A percentile compares a stretch with the other conserved stretches of the same genome.
Conservation (phyloP, 2,329 filamentous ascomycete genomes). For the Penicillium sp. region DNA sequence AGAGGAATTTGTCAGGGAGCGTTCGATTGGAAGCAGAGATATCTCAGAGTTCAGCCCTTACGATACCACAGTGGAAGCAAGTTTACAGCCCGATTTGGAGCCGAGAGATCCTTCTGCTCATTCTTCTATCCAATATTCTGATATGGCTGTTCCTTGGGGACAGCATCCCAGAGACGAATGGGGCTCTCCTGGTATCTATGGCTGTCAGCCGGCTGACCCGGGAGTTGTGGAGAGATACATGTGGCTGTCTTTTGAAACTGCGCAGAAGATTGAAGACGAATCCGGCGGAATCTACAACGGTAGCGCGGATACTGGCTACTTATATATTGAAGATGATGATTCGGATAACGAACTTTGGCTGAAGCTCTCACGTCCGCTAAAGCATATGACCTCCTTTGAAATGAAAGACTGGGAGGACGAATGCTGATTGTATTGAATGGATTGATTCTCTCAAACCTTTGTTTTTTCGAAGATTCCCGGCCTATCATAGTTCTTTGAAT, state of each 20-base stretch:
- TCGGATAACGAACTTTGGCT: neutral
- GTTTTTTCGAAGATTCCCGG: no score
- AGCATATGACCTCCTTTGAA: no score
- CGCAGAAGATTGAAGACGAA: neutral
- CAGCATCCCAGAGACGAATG: neutral
- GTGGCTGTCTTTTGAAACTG: neutral
- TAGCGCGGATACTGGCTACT: neutral
- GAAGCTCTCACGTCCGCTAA: neutral
- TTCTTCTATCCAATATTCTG: neutral
- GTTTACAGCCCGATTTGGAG: neutral
- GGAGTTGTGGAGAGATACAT: neutral
- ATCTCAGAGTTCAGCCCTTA: no score
- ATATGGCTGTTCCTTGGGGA: neutral
- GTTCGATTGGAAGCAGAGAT: neutral
- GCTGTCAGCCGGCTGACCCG: neutral
- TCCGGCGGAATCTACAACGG: neutral
- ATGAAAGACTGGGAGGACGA: no score
- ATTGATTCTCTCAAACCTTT: no score
- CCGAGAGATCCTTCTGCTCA: neutral
- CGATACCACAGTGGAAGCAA: neutral
- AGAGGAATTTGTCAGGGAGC: neutral
- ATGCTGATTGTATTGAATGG: no score
- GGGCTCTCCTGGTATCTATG: neutral
- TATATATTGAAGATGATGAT: neutral
- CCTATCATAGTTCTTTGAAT: no score